Conservation (phyloP, 1,284 basidiomycete species). For the Chalciporus sp. region DNA sequence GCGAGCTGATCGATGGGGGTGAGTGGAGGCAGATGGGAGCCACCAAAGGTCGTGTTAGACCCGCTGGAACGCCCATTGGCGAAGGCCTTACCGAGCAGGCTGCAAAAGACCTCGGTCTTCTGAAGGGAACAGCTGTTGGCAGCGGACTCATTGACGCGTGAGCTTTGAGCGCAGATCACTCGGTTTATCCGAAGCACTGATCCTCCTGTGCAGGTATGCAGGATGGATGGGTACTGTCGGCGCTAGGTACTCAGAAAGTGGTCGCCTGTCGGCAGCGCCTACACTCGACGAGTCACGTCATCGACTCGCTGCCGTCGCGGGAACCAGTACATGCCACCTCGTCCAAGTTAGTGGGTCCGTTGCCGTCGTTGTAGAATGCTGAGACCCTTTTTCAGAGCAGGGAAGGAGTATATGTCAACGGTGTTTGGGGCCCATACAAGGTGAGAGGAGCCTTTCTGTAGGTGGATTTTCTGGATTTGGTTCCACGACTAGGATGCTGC, state of each 20-base stretch:
- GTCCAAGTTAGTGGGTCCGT: slow-evolving; percentile 60
- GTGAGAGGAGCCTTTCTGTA: slow-evolving; percentile 34
- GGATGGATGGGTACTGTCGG: slow-evolving; percentile 99
- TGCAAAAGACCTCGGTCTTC: slow-evolving; percentile 84
- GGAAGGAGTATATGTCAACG: slow-evolving; percentile 84
- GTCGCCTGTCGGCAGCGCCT: slow-evolving; percentile 53
- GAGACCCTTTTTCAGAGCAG: slow-evolving; percentile 54
- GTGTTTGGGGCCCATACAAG: slow-evolving; percentile 97
- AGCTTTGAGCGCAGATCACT: background rate
- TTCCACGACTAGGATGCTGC: slow-evolving; percentile 62
- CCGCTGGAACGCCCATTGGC: slow-evolving; percentile 93
- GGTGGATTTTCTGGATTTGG: background rate
- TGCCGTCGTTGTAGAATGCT: background rate
- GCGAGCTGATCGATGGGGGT: slow-evolving; percentile 63
- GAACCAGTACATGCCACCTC: slow-evolving; percentile 95
- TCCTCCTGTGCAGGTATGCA: slow-evolving; percentile 68
- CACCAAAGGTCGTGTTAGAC: slow-evolving; percentile 64
- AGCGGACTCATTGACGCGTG: slow-evolving; percentile 95
- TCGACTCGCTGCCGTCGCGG: slow-evolving; percentile 90
- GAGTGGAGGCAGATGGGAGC: slow-evolving; percentile 83
- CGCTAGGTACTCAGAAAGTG: slow-evolving; percentile 68
- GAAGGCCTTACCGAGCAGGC: slow-evolving; percentile 78
- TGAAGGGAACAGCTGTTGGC: slow-evolving; percentile 91
- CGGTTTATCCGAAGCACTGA: background rate
- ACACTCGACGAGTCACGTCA: slow-evolving; percentile 76